Conservation (phyloP, 331 rosid genomes). For the Rosa hybrid region DNA sequence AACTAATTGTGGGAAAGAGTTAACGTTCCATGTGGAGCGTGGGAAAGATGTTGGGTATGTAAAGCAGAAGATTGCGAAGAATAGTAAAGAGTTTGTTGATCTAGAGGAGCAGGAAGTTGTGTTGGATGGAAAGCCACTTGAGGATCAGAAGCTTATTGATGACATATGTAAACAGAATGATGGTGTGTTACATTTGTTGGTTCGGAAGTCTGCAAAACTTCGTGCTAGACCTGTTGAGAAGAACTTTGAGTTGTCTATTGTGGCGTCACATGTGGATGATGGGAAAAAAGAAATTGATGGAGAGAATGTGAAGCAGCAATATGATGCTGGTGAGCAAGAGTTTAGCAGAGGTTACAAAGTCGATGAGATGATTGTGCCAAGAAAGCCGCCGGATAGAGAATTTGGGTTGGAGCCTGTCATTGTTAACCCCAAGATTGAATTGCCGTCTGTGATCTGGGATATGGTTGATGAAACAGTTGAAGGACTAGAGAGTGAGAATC, state of each 20-base stretch:
- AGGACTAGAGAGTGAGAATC: constrained; percentile 54
- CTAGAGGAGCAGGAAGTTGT: constrained; percentile 78
- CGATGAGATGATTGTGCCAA: constrained; percentile 25
- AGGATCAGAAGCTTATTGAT: constrained; percentile 79
- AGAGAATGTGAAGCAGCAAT: constrained; percentile 26
- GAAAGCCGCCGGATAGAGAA: constrained; percentile 34
- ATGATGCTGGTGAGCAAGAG: constrained; percentile 39
- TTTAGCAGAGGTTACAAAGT: constrained; percentile 31
- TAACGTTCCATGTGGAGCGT: constrained; percentile 64
- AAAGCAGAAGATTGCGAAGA: constrained; percentile 68
- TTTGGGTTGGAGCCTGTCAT: constrained; percentile 69
- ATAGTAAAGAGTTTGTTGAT: constrained; percentile 65
- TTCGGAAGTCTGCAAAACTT: constrained; percentile 69
- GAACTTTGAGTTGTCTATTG: constrained; percentile 71
- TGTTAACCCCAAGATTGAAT: constrained; percentile 64
- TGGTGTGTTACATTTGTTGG: constrained; percentile 70
- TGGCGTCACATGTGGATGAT: constrained; percentile 46
- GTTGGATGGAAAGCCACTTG: constrained; percentile 72
- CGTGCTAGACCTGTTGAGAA: constrained; percentile 53
- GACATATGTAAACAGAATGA: constrained; percentile 65
- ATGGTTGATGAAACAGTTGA: constrained; percentile 57
- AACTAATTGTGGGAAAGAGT: constrained; percentile 68
- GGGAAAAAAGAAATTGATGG: constrained; percentile 36
- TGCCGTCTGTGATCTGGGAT: constrained; percentile 54
- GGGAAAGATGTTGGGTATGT: constrained; percentile 77